Base-by-base conservation (phyloP, 2,329 filamentous ascomycete species). In the Clarireedia monteithiana region DNA sequence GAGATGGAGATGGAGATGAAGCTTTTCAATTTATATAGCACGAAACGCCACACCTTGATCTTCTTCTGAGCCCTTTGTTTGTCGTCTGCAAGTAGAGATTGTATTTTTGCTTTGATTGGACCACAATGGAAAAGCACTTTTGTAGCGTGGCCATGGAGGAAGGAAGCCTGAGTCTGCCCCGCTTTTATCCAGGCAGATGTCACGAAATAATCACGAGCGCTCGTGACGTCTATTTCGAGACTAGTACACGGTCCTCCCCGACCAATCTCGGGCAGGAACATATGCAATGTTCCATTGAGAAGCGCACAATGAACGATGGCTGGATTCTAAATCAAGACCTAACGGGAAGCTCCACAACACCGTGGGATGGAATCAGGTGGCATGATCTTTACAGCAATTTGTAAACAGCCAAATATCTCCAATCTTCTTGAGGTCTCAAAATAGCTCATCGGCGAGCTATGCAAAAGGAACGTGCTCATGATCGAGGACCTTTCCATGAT, bases 111-210 rank as follows among this genome's bases (percentile, higher is more conserved):
- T 27, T 48, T 30, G 36, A 9, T 17, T 4, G 6, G 34, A 26
- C 4, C 30, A 12, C 4, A 24, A 5, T 36, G 4, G 17, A 48
- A 6, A 12, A 12, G 26, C 6, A 47, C 40, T 14, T 46, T 23
- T 14, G n/a, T 9, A 30, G 12, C 24, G 39, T 36, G 14, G 10
- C 14, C 15, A 34, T 23, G 9, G 20, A 20, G 34, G 17, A 26
- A 20, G 51, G 15, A 3, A 48, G 44, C 44, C 45, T 48, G n/a
- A 49, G 30, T 27, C 10, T 34, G 10, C 23, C 17, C 44, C 51
- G 12, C 45, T 40, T 54, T 54, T 54, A 40, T 26, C 17, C 51
- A 54, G 51, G 51, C 51, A 54, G 51, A 42, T 39, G 51, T 39
- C 51, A 34, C 51, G 44, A 14, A 54, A 23, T 48, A 5, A 17